Conservation (phyloP, 2,329 filamentous ascomycete species). For the Malbranchea cinnamomea region DNA sequence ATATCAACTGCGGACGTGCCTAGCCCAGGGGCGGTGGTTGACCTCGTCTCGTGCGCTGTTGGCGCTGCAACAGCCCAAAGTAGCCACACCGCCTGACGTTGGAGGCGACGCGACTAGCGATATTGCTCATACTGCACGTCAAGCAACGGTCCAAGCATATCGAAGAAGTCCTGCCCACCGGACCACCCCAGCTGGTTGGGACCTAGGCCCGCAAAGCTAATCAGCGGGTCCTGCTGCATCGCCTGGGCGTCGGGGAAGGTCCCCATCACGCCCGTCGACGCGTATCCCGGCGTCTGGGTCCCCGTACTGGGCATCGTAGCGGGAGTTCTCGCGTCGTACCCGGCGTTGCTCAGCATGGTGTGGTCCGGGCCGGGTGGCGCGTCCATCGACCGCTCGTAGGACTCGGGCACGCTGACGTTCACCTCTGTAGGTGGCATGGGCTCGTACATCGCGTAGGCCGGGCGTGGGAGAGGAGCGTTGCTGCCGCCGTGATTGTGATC, state of each 20-base stretch:
- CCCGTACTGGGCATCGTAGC: constrained; percentile 4
- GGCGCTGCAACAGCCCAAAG: no score
- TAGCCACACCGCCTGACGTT: no score
- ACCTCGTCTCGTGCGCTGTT: no score
- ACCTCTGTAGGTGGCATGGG: constrained; percentile 4
- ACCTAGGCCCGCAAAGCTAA: constrained; percentile 12
- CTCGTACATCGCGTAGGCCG: no score
- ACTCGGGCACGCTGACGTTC: constrained; percentile 5
- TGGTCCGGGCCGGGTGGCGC: no score
- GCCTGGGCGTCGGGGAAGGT: constrained; percentile 3
- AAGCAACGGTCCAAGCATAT: constrained; percentile 12
- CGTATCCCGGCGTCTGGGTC: constrained; percentile 6
- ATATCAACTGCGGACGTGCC: no score
- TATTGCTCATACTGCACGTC: constrained; percentile 13
- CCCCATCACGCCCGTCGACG: constrained; percentile 5
- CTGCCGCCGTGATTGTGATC: no score
- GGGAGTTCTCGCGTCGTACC: constrained; percentile 2
- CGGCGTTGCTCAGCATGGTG: constrained; percentile 4
- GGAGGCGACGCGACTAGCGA: no score
- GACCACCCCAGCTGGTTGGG: constrained; percentile 13
- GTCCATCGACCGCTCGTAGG: constrained; percentile 6
- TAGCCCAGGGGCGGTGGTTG: no score
- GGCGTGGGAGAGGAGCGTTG: no score
- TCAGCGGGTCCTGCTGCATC: constrained; percentile 11
- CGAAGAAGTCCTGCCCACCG: constrained; percentile 13